phyloP scores from a whole-genome alignment of 306 rosid species.

The Rosa chinensis region DNA sequence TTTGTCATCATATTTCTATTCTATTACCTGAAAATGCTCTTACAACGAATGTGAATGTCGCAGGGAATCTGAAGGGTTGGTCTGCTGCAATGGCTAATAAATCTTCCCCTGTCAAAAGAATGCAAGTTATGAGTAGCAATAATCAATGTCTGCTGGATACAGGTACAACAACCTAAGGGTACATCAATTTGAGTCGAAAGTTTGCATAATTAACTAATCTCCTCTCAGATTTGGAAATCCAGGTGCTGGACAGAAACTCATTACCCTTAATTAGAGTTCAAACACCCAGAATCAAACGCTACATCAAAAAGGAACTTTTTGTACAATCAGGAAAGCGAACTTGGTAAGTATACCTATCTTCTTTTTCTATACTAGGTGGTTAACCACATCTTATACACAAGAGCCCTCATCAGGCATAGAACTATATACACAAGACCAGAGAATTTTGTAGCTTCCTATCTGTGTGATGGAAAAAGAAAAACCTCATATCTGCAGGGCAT shows the following conservation, averaged over 20 bases:
- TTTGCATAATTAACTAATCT: conserved; percentile 11
- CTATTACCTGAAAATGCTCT: conserved; percentile 94
- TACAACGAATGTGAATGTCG: conserved; percentile 99
- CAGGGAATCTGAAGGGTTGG: conserved; percentile 98
- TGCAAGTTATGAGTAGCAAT: conserved; percentile 28
- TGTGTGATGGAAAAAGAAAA: too few relatives aligned
- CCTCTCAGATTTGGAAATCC: neutral
- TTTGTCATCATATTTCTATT: conserved; percentile 14
- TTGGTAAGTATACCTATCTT: neutral
- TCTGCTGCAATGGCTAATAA: conserved; percentile 91
- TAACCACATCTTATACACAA: neutral
- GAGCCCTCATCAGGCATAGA: neutral
- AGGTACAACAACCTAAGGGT: conserved; percentile 18
- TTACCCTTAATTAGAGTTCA: neutral
- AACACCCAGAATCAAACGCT: conserved; percentile 8
- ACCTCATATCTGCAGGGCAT: neutral
- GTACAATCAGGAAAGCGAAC: neutral
- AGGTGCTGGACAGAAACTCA: conserved; percentile 8
- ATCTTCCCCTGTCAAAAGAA: conserved; percentile 83
- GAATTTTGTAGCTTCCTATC: neutral
- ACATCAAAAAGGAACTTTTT: neutral
- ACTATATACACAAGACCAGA: neutral
- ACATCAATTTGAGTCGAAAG: neutral
- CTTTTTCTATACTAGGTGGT: neutral
- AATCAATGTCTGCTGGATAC: conserved; percentile 9